These are phyloP conservation scores for Hydnomerulius pinastri DNA, from an alignment of 768 basidiomycete genomes.

Conservation along the genomic window DNA sequence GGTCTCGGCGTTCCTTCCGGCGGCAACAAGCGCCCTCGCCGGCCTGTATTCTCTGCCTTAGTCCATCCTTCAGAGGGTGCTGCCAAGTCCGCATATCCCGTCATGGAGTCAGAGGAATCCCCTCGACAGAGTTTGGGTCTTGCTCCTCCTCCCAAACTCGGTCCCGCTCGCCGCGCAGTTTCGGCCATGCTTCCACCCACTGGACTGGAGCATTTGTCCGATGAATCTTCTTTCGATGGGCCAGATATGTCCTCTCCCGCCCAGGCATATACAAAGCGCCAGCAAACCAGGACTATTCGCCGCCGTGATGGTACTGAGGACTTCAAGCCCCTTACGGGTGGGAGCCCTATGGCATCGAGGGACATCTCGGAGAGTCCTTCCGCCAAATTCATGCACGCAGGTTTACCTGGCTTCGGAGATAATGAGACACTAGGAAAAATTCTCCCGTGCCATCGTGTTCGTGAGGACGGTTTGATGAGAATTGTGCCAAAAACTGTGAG, in stretches of 20 bases:
- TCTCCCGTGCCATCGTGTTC: conserved; percentile 89
- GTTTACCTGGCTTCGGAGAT: conserved; percentile 86
- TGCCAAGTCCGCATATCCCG: conserved; percentile 45
- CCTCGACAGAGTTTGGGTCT: conserved; percentile 32
- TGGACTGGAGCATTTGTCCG: conserved; percentile 51
- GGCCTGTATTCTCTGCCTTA: conserved; percentile 68
- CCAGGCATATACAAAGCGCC: conserved; percentile 76
- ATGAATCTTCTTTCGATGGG: conserved; percentile 53
- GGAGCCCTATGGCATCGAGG: conserved; percentile 48
- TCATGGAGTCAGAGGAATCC: conserved; percentile 32
- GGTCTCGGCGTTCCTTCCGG: conserved; percentile 58
- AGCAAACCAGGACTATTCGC: conserved; percentile 75
- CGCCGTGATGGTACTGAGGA: conserved; percentile 83
- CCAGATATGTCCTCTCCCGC: conserved; percentile 80
- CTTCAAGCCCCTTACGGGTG: conserved; percentile 73
- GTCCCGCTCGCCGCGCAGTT: conserved; percentile 68
- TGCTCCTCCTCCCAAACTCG: conserved; percentile 34
- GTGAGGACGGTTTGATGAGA: conserved; percentile 94
- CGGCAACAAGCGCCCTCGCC: conserved; percentile 59
- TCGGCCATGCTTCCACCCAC: conserved; percentile 63
- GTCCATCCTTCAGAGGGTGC: conserved; percentile 47
- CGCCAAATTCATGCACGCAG: conserved; percentile 55
- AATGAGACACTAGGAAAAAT: conserved; percentile 93
- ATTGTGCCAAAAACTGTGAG: conserved; percentile 79
- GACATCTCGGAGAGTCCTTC: conserved; percentile 58